A percentile compares a stretch with the other conserved stretches of the same genome.
Conservation (phyloP, 305 asterid genomes). For the Fraxinus albicans region DNA sequence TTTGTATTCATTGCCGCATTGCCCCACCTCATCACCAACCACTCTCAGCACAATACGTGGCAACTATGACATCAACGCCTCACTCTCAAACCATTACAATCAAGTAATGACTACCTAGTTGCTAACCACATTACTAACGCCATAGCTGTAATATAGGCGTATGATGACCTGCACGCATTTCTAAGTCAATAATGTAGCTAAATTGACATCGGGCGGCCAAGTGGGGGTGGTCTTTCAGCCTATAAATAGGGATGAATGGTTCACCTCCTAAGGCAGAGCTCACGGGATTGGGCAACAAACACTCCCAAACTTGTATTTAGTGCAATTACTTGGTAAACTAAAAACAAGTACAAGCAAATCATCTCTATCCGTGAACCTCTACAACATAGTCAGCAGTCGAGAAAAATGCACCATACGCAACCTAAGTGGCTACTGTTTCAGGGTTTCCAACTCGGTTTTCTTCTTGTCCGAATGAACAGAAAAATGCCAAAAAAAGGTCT, state of each 20-base stretch:
- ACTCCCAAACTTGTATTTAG: background rate
- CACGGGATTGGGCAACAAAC: background rate
- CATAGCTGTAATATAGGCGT: background rate
- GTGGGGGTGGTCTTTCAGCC: background rate
- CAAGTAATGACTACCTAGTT: background rate
- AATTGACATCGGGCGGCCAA: background rate
- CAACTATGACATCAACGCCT: background rate
- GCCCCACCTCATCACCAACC: background rate
- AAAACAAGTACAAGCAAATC: no score
- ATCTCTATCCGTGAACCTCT: background rate
- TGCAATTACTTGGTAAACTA: background rate
- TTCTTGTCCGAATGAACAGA: no score
- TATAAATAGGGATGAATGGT: background rate
- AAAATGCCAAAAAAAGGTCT: no score
- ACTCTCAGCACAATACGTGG: background rate
- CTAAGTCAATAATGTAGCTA: background rate
- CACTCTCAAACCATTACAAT: background rate
- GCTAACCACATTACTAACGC: background rate
- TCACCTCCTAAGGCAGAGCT: background rate
- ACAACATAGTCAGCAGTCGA: background rate
- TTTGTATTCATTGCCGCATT: background rate
- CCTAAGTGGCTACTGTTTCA: no score
- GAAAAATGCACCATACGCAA: no score
- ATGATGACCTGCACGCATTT: background rate
- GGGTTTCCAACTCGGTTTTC: no score